Conservation (phyloP, 2,329 filamentous ascomycete species). For the Aspergillus sp. region DNA sequence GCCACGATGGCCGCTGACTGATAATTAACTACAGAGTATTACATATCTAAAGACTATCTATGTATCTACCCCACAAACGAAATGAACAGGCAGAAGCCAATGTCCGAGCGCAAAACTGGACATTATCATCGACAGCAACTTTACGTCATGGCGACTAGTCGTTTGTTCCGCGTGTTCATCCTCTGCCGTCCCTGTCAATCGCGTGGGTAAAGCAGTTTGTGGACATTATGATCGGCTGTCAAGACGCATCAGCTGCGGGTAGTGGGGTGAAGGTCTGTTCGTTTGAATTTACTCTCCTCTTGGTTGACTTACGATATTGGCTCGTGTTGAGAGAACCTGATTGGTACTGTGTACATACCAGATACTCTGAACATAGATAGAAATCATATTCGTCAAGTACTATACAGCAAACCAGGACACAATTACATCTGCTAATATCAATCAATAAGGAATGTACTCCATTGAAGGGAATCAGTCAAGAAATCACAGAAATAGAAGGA, state of each 20-base stretch:
- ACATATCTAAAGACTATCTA: too few relatives aligned
- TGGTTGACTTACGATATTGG: too few relatives aligned
- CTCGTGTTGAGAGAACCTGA: too few relatives aligned
- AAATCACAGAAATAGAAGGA: neutral
- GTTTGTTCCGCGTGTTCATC: neutral
- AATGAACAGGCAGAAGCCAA: neutral
- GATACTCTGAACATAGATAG: neutral
- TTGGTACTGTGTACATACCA: too few relatives aligned
- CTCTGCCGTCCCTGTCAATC: neutral
- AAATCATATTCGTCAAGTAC: constrained; percentile 3
- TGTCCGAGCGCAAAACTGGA: neutral
- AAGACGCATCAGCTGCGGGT: neutral
- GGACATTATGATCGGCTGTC: neutral
- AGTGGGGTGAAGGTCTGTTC: too few relatives aligned
- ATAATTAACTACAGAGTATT: too few relatives aligned
- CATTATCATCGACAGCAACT: neutral
- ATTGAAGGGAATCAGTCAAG: constrained; percentile 21
- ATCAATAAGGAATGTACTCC: constrained; percentile 27
- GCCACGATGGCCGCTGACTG: too few relatives aligned
- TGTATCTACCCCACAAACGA: too few relatives aligned
- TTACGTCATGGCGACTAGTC: neutral
- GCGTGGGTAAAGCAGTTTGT: neutral
- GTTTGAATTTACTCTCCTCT: too few relatives aligned
- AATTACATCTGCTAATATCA: constrained; percentile 2
- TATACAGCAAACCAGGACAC: constrained; percentile 9